A percentile compares a stretch with the other conserved stretches of the same genome.
These are phyloP conservation scores for Fusarium chlamydosporum DNA, from an alignment of 2,329 filamentous ascomycete species.

Conservation along the genomic window DNA sequence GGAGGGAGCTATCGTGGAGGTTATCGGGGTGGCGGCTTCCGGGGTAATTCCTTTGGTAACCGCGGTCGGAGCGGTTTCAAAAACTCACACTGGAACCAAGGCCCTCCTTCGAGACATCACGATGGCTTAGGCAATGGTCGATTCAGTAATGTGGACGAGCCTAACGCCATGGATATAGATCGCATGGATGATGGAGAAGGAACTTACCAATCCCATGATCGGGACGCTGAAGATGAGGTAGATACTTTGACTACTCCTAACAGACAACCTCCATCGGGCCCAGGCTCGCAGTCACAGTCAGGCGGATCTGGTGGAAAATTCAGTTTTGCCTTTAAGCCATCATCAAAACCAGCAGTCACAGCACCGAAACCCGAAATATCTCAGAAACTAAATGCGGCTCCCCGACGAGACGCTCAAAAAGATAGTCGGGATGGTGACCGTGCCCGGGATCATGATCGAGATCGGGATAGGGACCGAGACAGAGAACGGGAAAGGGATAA, in stretches of 20 bases:
- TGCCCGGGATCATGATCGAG: slow-evolving; percentile 41
- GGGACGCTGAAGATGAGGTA: slow-evolving; percentile 60
- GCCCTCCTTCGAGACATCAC: slow-evolving; percentile 42
- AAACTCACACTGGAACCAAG: slow-evolving; percentile 74
- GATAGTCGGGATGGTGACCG: slow-evolving; percentile 59
- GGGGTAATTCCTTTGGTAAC: slow-evolving; percentile 69
- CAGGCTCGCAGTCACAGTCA: slow-evolving; percentile 54
- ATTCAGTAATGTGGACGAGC: slow-evolving; percentile 37
- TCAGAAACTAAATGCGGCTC: slow-evolving; percentile 75
- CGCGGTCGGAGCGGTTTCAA: slow-evolving; percentile 74
- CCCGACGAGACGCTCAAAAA: slow-evolving; percentile 59
- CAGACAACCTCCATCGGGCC: slow-evolving; percentile 67
- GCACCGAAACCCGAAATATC: slow-evolving; percentile 76
- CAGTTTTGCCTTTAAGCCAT: slow-evolving; percentile 91
- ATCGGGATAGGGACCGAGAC: slow-evolving; percentile 53
- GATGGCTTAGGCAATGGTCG: slow-evolving; percentile 44
- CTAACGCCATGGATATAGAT: slow-evolving; percentile 32
- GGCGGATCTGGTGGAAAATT: slow-evolving; percentile 76
- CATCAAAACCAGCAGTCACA: slow-evolving; percentile 70
- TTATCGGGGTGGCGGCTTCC: slow-evolving; percentile 70
- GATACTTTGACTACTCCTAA: slow-evolving; percentile 67
- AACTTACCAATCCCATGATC: slow-evolving; percentile 45
- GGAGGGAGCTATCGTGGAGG: slow-evolving; percentile 62
- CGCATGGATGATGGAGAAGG: slow-evolving; percentile 37
- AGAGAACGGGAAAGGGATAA: slow-evolving; percentile 55